Evolutionary conservation across 2,329 filamentous ascomycete genomes (phyloP), one percentile per base, ranked within the genome.

Genomic region (Alternaria triticimaculans): DNA sequence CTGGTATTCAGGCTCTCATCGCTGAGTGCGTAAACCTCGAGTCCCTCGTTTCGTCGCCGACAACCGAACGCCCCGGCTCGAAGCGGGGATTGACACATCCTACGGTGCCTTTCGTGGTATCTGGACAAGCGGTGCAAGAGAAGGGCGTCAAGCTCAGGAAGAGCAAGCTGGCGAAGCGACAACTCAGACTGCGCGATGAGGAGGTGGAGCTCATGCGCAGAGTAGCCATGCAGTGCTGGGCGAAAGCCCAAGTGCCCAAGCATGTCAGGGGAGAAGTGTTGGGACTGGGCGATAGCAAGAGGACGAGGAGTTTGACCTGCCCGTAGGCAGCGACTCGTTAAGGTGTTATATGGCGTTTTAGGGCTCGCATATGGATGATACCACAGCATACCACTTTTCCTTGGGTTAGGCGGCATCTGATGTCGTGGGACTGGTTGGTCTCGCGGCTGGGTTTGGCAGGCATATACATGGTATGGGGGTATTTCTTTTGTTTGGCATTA

Each of bases 1-100:
- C 79, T 20, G 80, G 82, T 18, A 81, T 85, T 55, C 82, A 83
- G 49, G 80, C 81, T 6, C 79, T 85, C 15, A 84, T 85, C 21
- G 70, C 76, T 41, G 81, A 84, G 60, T 83, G 82, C 66, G 67
- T 73, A 1, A 75, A 78, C 28, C 76, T 85, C 21, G 82, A 84
- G 58, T 73, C 80, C 8, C 79, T 83, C 37, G 79, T 80, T 10
- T 72, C 76, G 3, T 79, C 77, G 1, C 74, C 76, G 0, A 57
- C 69, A 0, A 63, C 71, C 3, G 67, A 65, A 14, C 71, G 77
- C 5, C 62, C 64, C 0, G 48, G 37, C 37, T 66, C 57, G 43
- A 60, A 70, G 25, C 67, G 76, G 18, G 69, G 64, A 26, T 65
- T 74, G 6, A 70, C 72, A 2, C 69, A 72, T 8, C 72, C 71